Percentiles rank a stretch among this genome's conserved stretches.
These are phyloP conservation scores for Schoenoplectus triqueter DNA, from an alignment of 202 grass and related monocot genomes.

Conservation along the genomic window DNA sequence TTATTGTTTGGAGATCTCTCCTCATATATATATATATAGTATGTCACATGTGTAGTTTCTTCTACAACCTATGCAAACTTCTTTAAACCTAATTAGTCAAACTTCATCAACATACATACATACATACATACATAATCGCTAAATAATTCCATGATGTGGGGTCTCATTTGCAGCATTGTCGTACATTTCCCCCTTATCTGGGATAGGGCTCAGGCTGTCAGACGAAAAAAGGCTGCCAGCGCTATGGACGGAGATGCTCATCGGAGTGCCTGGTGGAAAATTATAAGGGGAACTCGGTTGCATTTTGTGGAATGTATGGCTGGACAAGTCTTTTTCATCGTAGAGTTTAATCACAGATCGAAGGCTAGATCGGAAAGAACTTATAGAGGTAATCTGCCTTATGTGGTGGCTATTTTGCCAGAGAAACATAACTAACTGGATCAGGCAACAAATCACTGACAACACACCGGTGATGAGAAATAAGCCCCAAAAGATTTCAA, in stretches of 20 bases:
- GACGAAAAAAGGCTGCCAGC: not conserved
- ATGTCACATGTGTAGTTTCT: no score
- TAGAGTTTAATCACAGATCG: slow-evolving; percentile 41
- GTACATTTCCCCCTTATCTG: not conserved
- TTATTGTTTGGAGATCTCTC: no score
- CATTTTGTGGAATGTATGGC: slow-evolving; percentile 54
- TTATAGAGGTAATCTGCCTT: not conserved
- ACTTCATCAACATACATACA: not conserved
- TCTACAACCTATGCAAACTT: no score
- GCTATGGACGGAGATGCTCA: slow-evolving; percentile 7
- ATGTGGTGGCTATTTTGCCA: slow-evolving; percentile 22
- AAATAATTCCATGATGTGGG: not conserved
- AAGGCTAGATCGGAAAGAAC: slow-evolving; percentile 38
- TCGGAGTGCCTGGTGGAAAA: not conserved
- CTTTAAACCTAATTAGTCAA: not conserved
- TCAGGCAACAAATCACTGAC: slow-evolving; percentile 46
- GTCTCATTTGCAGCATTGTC: slow-evolving; percentile 3
- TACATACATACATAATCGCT: not conserved
- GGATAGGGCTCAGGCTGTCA: not conserved
- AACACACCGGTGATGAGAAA: slow-evolving; percentile 73
- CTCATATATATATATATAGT: no score
- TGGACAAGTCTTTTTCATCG: slow-evolving; percentile 56
- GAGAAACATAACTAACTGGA: slow-evolving; percentile 50
- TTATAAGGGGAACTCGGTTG: not conserved
- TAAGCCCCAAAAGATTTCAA: slow-evolving; percentile 70